Evolutionary conservation across 2,329 filamentous ascomycete genomes (phyloP).

Genomic region (Fusarium verticillioides): DNA sequence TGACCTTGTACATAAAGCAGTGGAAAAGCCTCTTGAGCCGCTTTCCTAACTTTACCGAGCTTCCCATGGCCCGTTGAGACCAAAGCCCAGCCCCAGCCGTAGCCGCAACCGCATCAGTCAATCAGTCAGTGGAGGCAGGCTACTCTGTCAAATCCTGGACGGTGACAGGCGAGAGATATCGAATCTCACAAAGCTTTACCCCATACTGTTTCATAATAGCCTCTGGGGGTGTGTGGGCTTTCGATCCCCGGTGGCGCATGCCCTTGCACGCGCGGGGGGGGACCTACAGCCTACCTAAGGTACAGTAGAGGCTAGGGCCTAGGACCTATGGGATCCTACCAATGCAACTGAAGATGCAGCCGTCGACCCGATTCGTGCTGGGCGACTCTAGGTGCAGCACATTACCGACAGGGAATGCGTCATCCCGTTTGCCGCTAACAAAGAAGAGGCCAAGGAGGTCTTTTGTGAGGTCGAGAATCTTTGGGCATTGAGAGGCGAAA

Average conservation of each 20-base stretch:
- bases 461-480: conserved; percentile 2
- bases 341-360: background rate
- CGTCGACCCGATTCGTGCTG: conserved; percentile 37
- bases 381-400: background rate
- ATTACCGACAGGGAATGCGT: conserved; percentile 47
- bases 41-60: background rate
- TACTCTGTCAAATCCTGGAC: conserved; percentile 24
- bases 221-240: conserved; percentile 21
- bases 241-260: conserved; percentile 22
- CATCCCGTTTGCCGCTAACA: conserved; percentile 40
- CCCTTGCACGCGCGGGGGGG: conserved; percentile 9
- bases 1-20: background rate
- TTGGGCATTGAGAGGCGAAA: conserved; percentile 13
- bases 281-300: background rate
- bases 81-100: background rate
- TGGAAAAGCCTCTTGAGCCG: conserved; percentile 17
- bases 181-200: conserved; percentile 38
- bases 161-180: conserved; percentile 44
- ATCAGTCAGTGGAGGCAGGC: background rate
- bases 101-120: background rate
- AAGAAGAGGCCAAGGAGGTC: background rate
- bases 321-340: conserved; percentile 16
- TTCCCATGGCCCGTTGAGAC: background rate
- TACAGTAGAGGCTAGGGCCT: background rate
- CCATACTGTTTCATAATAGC: conserved; percentile 48